Conservation (phyloP, 2,329 filamentous ascomycete genomes). For the Nemania serpens region DNA sequence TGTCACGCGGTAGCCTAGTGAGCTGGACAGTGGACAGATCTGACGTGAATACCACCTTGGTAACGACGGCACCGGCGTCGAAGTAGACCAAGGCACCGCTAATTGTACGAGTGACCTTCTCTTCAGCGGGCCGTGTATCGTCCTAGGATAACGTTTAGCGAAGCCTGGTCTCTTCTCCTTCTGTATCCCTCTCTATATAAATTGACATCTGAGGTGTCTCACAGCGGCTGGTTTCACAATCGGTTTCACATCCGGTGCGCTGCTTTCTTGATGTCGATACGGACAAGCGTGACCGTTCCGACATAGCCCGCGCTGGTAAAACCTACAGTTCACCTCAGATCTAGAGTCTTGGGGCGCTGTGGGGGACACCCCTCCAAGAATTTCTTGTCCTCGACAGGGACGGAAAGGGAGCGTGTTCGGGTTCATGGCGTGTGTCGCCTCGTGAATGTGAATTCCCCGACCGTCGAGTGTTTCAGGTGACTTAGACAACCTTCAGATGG, state of each 20-base stretch:
- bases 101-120: constrained; percentile 14
- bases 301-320: constrained; percentile 23
- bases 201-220: background rate
- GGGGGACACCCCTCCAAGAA: background rate
- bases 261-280: constrained; percentile 7
- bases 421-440: constrained; percentile 3
- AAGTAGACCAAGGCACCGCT: constrained; percentile 41
- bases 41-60: constrained; percentile 39
- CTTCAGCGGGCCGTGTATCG: background rate
- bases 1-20: constrained; percentile 34
- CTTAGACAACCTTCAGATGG: background rate
- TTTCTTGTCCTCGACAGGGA: background rate
- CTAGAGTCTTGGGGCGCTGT: background rate
- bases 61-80: constrained; percentile 39
- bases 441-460: too few relatives aligned
- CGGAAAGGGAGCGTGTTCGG: constrained; percentile 10
- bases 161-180: background rate
- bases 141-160: background rate
- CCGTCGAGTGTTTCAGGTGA: background rate
- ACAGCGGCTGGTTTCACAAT: background rate
- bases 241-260: background rate
- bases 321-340: constrained; percentile 16
- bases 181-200: too few relatives aligned
- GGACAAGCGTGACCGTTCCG: constrained; percentile 23
- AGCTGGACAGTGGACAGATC: constrained; percentile 47